Conservation (phyloP, 257 asterid genomes). For the Anisodus acutangulus region DNA sequence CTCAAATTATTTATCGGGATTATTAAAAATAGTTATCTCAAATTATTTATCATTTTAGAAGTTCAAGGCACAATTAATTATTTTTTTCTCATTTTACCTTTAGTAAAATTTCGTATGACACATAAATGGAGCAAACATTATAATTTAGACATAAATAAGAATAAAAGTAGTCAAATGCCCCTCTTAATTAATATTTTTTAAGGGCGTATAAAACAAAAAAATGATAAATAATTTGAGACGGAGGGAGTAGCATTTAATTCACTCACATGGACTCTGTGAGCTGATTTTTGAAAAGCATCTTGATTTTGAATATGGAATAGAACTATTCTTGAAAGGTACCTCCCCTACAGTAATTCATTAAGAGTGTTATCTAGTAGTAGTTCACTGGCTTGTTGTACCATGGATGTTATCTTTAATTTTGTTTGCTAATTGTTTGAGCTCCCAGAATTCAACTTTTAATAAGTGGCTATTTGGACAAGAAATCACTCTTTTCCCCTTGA, state of each 20-base stretch:
- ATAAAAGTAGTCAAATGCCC: too few species aligned
- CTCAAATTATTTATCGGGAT: too few species aligned
- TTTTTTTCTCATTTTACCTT: too few species aligned
- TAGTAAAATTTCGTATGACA: too few species aligned
- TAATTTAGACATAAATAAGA: too few species aligned
- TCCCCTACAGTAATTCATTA: conserved; percentile 25
- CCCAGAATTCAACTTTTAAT: background rate
- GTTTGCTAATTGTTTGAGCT: background rate
- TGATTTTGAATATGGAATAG: conserved; percentile 46
- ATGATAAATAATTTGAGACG: too few species aligned
- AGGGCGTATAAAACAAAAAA: too few species aligned
- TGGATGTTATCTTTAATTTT: background rate
- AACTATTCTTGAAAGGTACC: conserved; percentile 38
- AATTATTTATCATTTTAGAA: too few species aligned
- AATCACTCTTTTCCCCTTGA: background rate
- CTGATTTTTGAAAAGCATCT: conserved; percentile 46
- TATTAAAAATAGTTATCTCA: too few species aligned
- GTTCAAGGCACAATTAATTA: too few species aligned
- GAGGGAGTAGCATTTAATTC: conserved; percentile 60
- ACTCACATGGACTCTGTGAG: conserved; percentile 90
- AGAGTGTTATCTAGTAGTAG: background rate
- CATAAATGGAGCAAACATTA: too few species aligned
- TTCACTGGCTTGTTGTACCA: conserved; percentile 7
- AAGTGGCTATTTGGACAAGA: background rate
- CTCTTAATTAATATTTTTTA: too few species aligned